phyloP scores from a whole-genome alignment of 129 eudicot species.

The Artemisia annua region DNA sequence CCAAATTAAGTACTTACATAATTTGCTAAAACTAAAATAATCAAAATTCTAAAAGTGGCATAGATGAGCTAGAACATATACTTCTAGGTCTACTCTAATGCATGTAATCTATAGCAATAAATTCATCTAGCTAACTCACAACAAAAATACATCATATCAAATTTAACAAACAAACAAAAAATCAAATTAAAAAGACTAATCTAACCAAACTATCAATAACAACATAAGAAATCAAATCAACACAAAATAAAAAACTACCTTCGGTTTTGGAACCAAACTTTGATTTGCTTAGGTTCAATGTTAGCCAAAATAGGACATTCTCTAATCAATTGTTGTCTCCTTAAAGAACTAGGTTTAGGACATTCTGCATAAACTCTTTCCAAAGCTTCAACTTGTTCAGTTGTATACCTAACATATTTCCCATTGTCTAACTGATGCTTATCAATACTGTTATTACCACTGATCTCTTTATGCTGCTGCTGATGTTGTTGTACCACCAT shows the following conservation, averaged over 20 bases:
- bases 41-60: conserved; percentile 3
- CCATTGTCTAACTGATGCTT: conserved; percentile 73
- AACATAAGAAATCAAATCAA: not conserved
- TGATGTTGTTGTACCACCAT: conserved; percentile 53
- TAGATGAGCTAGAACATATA: conserved; percentile 1
- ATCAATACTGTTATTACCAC: conserved; percentile 34
- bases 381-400: conserved; percentile 92
- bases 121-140: too few relatives aligned
- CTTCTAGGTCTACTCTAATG: conserved; percentile 1
- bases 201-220: too few relatives aligned
- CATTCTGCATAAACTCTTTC: conserved; percentile 89
- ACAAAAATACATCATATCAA: too few relatives aligned
- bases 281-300: conserved; percentile 94
- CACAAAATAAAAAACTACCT: conserved; percentile 39
- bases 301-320: conserved; percentile 86
- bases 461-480: conserved; percentile 57
- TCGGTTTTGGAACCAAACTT: conserved; percentile 94
- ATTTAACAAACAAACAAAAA: not conserved
- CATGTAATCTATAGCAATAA: conserved; percentile 9
- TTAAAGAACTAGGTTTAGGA: conserved; percentile 82
- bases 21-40: not conserved
- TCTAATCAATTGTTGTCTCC: conserved; percentile 84
- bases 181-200: too few relatives aligned
- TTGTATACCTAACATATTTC: conserved; percentile 89
- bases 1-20: not conserved